phyloP scores from a whole-genome alignment of 352 stramenopile genomes.

The Phytopythium aichiense region DNA sequence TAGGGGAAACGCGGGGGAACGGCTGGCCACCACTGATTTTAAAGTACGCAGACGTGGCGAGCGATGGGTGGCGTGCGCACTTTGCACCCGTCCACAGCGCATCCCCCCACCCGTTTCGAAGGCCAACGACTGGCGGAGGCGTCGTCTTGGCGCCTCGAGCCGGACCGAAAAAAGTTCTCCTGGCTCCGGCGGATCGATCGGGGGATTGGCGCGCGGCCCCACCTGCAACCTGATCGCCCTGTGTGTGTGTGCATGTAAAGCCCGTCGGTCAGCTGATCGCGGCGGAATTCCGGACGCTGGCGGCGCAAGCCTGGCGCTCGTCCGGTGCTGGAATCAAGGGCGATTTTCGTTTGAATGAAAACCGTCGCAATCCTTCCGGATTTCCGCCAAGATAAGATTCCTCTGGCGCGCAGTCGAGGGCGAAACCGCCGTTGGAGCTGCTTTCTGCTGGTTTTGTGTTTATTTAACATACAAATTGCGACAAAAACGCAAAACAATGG shows the following conservation, averaged over 20 bases:
- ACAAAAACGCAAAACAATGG: neutral
- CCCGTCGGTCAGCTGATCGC: neutral
- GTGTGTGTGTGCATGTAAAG: no score
- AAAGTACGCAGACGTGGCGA: slow-evolving; percentile 15
- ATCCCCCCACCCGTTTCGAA: slow-evolving; percentile 4
- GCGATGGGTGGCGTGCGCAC: slow-evolving; percentile 10
- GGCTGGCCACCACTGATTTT: slow-evolving; percentile 3
- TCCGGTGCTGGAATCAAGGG: neutral
- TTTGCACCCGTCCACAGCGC: slow-evolving; percentile 4
- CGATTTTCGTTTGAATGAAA: neutral
- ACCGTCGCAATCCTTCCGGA: neutral
- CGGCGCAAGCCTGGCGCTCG: neutral
- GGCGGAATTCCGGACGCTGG: neutral
- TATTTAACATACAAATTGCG: neutral
- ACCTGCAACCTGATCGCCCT: neutral
- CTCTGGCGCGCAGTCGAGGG: neutral
- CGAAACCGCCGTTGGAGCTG: neutral
- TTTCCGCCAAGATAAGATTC: neutral
- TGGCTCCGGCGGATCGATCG: slow-evolving; percentile 10
- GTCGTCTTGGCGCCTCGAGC: slow-evolving; percentile 1
- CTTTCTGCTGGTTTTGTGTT: no score
- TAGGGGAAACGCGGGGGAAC: neutral
- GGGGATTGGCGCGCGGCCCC: no score
- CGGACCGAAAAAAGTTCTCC: slow-evolving; percentile 22
- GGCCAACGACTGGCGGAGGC: slow-evolving; percentile 7